Conservation (phyloP, 805 yeast genomes). For the Candida jianshihensis region DNA sequence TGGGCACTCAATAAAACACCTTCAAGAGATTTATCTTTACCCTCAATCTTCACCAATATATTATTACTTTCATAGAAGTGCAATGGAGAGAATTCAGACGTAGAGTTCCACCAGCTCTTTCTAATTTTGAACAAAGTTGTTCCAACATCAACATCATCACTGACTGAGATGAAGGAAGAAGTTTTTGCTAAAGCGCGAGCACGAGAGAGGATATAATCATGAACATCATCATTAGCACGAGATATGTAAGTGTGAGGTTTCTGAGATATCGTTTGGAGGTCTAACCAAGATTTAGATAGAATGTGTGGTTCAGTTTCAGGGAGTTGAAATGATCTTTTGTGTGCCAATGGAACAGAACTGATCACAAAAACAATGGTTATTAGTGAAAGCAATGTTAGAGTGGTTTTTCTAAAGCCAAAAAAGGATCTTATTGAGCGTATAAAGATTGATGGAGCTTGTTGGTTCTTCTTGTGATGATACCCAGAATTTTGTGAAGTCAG, state of each 20-base stretch:
- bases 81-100: constrained; percentile 37
- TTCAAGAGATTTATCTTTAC: constrained; percentile 48
- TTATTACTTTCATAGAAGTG: constrained; percentile 81
- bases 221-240: constrained; percentile 68
- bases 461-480: not conserved
- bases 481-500: not conserved
- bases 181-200: constrained; percentile 28
- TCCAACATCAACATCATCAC: constrained; percentile 30
- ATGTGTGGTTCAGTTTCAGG: constrained; percentile 36
- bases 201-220: constrained; percentile 50
- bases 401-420: constrained; percentile 69
- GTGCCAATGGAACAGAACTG: constrained; percentile 31
- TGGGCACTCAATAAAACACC: constrained; percentile 80
- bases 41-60: constrained; percentile 68
- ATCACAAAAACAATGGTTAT: constrained; percentile 39
- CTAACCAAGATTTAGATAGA: constrained; percentile 51
- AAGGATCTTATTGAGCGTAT: constrained; percentile 28
- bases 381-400: constrained; percentile 50
- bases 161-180: constrained; percentile 24
- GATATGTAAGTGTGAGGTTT: constrained; percentile 76
- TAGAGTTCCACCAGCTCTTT: constrained; percentile 38
- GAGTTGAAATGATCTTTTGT: constrained; percentile 32
- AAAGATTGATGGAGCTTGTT: not conserved
- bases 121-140: constrained; percentile 44
- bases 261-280: constrained; percentile 60